Conservation (phyloP, 495 filamentous ascomycete genomes). For the Staphylotrichum longicolle region DNA sequence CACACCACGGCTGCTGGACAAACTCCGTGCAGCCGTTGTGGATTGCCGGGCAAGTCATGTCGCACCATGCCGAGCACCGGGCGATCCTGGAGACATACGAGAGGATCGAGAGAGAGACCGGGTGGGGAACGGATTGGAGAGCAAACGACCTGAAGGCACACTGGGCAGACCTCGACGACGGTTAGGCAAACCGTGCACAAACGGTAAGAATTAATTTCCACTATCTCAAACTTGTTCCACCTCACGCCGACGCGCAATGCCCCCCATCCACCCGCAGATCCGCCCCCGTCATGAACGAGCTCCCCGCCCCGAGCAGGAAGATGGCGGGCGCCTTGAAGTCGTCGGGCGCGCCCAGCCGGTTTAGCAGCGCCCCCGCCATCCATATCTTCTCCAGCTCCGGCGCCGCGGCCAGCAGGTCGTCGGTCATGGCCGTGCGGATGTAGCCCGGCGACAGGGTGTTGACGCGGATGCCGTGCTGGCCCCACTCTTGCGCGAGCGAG, state of each 20-base stretch:
- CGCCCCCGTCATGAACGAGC: slow-evolving; percentile 9
- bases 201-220: too few species aligned
- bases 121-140: slow-evolving; percentile 5
- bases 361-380: slow-evolving; percentile 3
- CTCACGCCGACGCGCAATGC: slow-evolving; percentile 1
- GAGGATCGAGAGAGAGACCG: slow-evolving; percentile 3
- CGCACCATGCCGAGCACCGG: slow-evolving; percentile 8
- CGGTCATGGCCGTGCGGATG: slow-evolving; percentile 10
- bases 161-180: slow-evolving; percentile 1
- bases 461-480: slow-evolving; percentile 5
- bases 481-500: slow-evolving; percentile 7
- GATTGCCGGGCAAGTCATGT: slow-evolving; percentile 12
- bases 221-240: neutral
- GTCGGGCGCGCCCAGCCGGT: slow-evolving; percentile 2
- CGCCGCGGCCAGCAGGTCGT: slow-evolving; percentile 5
- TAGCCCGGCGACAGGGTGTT: slow-evolving; percentile 5
- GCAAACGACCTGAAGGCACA: neutral
- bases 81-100: slow-evolving; percentile 3
- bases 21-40: slow-evolving; percentile 5
- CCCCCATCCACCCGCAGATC: slow-evolving; percentile 7
- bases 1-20: slow-evolving; percentile 10
- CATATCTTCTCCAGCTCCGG: slow-evolving; percentile 11
- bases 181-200: neutral
- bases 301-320: neutral
- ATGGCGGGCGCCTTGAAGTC: slow-evolving; percentile 9